These are phyloP conservation scores for Dryas integrifolia DNA, from an alignment of 331 rosid genomes.

Conservation along the genomic window DNA sequence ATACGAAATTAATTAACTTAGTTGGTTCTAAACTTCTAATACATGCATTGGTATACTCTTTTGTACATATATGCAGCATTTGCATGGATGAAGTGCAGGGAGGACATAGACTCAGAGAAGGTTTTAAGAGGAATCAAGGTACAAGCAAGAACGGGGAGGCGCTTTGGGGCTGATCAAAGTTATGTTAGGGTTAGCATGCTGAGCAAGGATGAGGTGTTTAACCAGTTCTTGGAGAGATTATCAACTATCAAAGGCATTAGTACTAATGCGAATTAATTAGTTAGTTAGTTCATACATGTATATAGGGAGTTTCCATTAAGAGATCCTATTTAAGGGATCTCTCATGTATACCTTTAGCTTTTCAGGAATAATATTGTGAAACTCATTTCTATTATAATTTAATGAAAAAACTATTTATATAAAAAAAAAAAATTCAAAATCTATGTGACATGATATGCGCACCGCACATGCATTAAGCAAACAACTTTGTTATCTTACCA, in stretches of 20 bases:
- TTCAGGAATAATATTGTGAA: not conserved
- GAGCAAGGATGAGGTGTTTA: constrained; percentile 45
- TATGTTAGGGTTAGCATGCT: constrained; percentile 61
- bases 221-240: constrained; percentile 44
- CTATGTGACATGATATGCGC: too few relatives aligned
- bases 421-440: too few relatives aligned
- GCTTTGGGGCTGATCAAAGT: constrained; percentile 52
- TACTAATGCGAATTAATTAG: not conserved
- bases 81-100: constrained; percentile 70
- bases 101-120: constrained; percentile 42
- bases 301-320: too few relatives aligned
- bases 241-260: constrained; percentile 25
- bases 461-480: too few relatives aligned
- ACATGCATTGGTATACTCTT: not conserved
- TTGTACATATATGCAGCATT: constrained; percentile 36
- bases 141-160: constrained; percentile 47
- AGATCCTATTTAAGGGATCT: too few relatives aligned
- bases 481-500: too few relatives aligned
- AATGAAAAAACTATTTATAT: too few relatives aligned
- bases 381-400: too few relatives aligned
- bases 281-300: too few relatives aligned
- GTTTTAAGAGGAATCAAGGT: constrained; percentile 43
- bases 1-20: too few relatives aligned
- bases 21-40: too few relatives aligned
- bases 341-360: not conserved